These are phyloP conservation scores for Trametes villosa DNA, from an alignment of 768 basidiomycete species.

Conservation along the genomic window DNA sequence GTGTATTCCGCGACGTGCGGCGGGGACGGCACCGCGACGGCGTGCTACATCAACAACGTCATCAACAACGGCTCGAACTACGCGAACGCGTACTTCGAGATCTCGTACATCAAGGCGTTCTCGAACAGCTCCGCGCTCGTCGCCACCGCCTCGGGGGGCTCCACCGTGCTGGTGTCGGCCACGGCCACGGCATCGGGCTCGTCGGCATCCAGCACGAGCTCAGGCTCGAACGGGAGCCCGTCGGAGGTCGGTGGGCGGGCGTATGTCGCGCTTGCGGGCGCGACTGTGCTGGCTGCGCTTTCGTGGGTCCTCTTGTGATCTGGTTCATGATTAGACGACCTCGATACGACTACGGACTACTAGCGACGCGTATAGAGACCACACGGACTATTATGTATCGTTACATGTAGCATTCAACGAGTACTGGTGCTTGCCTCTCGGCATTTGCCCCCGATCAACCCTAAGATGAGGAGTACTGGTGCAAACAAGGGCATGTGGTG, in stretches of 20 bases:
- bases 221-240: background rate
- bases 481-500: conserved; percentile 13
- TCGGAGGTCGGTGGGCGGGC: background rate
- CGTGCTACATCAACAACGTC: conserved; percentile 56
- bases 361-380: too few species aligned
- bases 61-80: conserved; percentile 49
- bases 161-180: conserved; percentile 13
- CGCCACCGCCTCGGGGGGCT: conserved; percentile 6
- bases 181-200: conserved; percentile 15
- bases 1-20: conserved; percentile 51
- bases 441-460: too few species aligned
- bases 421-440: too few species aligned
- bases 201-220: background rate
- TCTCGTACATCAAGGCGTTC: conserved; percentile 62
- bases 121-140: conserved; percentile 30
- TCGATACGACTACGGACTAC: background rate
- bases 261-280: conserved; percentile 7
- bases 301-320: conserved; percentile 12
- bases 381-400: background rate
- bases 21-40: conserved; percentile 40
- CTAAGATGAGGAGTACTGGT: background rate
- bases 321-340: background rate
- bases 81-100: conserved; percentile 61
- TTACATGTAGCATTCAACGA: too few species aligned
- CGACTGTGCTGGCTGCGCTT: conserved; percentile 8